Evolutionary conservation across 148 eudicot species (phyloP).

Genomic region (Diospyros kaki): DNA sequence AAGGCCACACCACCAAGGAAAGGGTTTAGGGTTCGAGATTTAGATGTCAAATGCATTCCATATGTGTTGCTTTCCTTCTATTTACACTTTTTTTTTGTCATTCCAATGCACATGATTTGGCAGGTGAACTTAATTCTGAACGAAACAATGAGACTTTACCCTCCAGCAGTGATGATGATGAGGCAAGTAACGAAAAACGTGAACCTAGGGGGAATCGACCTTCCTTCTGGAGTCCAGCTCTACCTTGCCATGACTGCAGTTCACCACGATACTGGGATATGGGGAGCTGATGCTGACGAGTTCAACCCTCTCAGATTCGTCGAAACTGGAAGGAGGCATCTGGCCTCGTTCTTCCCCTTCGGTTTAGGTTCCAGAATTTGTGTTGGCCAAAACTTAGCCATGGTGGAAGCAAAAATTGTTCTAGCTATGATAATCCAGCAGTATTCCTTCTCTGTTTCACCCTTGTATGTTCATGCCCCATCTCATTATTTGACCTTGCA

Average conservation of each 20-base stretch:
- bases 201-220: constrained; percentile 33
- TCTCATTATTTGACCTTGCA: constrained; percentile 52
- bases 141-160: constrained; percentile 71
- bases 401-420: constrained; percentile 62
- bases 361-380: constrained; percentile 65
- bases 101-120: neutral
- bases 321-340: constrained; percentile 45
- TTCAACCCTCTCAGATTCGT: constrained; percentile 69
- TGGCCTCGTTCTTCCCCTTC: constrained; percentile 62
- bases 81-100: neutral
- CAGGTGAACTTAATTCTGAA: constrained; percentile 62
- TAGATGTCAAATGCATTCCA: no score
- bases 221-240: constrained; percentile 60
- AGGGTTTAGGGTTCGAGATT: no score
- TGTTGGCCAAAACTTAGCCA: constrained; percentile 66
- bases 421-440: constrained; percentile 47
- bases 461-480: constrained; percentile 71
- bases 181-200: constrained; percentile 39
- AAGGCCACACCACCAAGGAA: no score
- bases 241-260: constrained; percentile 60
- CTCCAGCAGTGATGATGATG: constrained; percentile 56
- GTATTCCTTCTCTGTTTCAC: constrained; percentile 39
- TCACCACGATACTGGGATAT: constrained; percentile 56
- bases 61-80: no score
- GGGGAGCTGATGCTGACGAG: constrained; percentile 72